Evolutionary conservation across 163 green algal species (phyloP).

Genomic region (Coccomyxa subellipsoidea): DNA sequence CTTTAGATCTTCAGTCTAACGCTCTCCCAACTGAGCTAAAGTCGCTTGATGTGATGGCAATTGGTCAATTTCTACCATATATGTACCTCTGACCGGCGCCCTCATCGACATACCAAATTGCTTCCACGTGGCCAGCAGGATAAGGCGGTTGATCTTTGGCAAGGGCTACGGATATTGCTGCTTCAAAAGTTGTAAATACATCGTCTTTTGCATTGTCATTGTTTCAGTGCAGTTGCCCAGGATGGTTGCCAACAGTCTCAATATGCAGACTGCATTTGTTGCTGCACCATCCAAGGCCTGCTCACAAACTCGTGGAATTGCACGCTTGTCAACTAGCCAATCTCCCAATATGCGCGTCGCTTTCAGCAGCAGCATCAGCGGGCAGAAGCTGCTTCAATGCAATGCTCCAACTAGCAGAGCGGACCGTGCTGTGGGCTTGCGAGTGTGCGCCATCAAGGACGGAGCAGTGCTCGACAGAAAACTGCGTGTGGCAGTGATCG

Average conservation of each 20-base stretch:
- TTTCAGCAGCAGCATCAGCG: background rate
- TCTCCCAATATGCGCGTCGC: background rate
- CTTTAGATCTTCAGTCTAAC: conserved; percentile 18
- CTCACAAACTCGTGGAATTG: background rate
- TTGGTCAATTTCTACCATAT: background rate
- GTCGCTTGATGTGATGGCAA: background rate
- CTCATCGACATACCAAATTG: background rate
- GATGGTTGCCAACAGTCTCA: background rate
- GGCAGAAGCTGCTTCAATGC: background rate
- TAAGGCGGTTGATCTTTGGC: background rate
- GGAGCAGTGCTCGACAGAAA: conserved; percentile 71
- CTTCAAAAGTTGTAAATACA: background rate
- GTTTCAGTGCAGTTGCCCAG: background rate
- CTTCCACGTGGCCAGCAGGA: background rate
- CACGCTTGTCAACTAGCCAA: background rate
- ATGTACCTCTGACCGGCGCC: background rate
- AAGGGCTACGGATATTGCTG: background rate
- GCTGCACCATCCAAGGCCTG: background rate
- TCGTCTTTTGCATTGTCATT: background rate
- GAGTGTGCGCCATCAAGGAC: conserved; percentile 63
- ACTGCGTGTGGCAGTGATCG: conserved; percentile 91
- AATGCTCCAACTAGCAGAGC: background rate
- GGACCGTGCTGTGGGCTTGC: background rate
- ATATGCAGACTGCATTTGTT: background rate
- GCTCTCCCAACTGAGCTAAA: conserved; percentile 19